Evolutionary conservation across 2,329 filamentous ascomycete genomes (phyloP), one percentile per base, ranked within the genome.

Genomic region (Pseudocercospora fuligena): DNA sequence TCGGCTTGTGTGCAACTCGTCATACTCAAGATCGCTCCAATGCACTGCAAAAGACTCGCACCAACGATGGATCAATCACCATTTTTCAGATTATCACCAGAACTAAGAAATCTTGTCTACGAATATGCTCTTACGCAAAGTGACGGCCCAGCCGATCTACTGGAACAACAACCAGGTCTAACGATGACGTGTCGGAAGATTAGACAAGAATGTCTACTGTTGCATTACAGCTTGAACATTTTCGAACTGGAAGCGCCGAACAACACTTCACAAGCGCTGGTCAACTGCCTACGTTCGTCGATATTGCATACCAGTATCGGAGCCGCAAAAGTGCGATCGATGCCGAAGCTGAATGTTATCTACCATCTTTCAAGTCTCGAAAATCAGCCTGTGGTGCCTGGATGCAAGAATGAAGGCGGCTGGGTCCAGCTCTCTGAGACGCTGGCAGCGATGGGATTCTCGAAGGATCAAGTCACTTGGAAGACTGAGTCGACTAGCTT

Each of bases 201-300:
- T 11, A 63, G 73, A n/a, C 46, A 60, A 25, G 73, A 73, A 54
- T 59, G 63, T 14, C 59, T 72, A 25, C 54, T 69, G 3, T 49
- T 68, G 0, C 72, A 69, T 61, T 73, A 74, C 60, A 59, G 59
- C 31, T 64, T 49, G 66, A 74, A 72, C 60, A 19, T 40, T 11
- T 74, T 73, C 58, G 16, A 40, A 78, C 6, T 69, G 5, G 14
- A 27, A 21, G 23, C 66, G 14, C 63, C 67, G 16, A 27, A 25
- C 16, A 60, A 67, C n/a, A 31, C 29, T 59, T 53, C 60, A 5
- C 23, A 36, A 14, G 4, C 23, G 19, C 46, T 67, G 12, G 47
- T 56, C 3, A 43, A 40, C 31, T 11, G n/a, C 14, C 59, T 66
- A 16, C 53, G 3, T 6, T 14, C 54, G 3, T 40, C 59, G 16